Evolutionary conservation across 176 grass and related monocot genomes (phyloP).

Genomic region (Olyra latifolia): DNA sequence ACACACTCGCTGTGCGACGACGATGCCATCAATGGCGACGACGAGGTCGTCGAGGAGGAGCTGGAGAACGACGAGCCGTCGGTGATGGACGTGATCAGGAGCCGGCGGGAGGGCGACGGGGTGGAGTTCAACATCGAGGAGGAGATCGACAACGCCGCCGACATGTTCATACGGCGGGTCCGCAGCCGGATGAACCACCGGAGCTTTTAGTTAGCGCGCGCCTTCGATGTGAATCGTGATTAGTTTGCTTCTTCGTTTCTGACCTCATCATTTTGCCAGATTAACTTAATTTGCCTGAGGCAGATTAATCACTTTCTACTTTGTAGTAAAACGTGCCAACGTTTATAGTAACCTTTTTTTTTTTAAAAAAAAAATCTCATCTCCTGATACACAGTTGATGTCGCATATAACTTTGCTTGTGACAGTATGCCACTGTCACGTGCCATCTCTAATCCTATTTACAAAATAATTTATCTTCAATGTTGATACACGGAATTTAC

Average conservation of each 20-base stretch:
- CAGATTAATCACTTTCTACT: neutral
- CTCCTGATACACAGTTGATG: neutral
- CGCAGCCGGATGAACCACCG: conserved; percentile 52
- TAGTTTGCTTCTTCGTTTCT: neutral
- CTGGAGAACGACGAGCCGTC: conserved; percentile 39
- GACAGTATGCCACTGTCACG: neutral
- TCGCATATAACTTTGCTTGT: neutral
- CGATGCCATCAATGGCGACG: neutral
- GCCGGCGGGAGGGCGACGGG: conserved; percentile 52
- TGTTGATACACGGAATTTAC: neutral
- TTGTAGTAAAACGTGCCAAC: neutral
- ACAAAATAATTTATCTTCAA: neutral
- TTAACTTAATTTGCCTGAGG: neutral
- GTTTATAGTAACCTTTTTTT: neutral
- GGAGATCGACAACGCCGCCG: conserved; percentile 74
- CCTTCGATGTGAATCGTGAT: neutral
- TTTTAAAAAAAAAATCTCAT: neutral
- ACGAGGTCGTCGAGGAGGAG: neutral
- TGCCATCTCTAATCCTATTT: neutral
- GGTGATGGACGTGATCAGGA: conserved; percentile 75
- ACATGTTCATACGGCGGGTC: conserved; percentile 72
- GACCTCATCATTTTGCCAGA: neutral
- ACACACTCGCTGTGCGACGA: conserved; percentile 50
- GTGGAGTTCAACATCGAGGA: conserved; percentile 75
- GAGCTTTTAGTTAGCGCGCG: conserved; percentile 6